Evolutionary conservation across 306 rosid genomes (phyloP).

Genomic region (Mimosa bimucronata): DNA sequence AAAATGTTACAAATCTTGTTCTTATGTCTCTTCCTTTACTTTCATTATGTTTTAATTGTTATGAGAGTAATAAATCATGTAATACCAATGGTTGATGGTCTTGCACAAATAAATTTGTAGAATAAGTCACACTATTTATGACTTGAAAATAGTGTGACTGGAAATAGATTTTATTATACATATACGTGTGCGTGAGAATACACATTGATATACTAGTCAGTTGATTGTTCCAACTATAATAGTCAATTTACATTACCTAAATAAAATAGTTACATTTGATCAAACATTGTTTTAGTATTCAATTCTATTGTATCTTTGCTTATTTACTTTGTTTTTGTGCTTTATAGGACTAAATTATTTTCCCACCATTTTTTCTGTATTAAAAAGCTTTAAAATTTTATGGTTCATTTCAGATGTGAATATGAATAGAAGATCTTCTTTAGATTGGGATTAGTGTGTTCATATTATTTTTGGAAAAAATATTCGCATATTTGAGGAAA

Average conservation of each 20-base stretch:
- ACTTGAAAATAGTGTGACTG: neutral
- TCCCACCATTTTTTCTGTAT: neutral
- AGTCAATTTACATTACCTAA: too few species aligned
- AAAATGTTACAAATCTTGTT: neutral
- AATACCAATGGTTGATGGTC: neutral
- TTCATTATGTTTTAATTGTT: neutral
- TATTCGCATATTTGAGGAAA: too few species aligned
- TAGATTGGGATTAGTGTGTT: constrained; percentile 22
- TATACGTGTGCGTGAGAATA: too few species aligned
- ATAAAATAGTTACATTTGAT: too few species aligned
- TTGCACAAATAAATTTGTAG: neutral
- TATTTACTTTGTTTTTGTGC: neutral
- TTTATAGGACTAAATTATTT: neutral
- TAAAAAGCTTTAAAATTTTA: neutral
- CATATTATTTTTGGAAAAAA: constrained; percentile 26
- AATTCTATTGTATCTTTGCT: neutral
- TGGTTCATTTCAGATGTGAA: neutral
- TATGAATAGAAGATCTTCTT: neutral
- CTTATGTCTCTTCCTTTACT: neutral
- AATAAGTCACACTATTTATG: too few species aligned
- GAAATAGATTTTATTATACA: neutral
- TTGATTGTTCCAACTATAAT: neutral
- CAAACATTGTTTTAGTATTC: too few species aligned
- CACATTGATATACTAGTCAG: neutral
- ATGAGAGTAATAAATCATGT: neutral